Base-by-base conservation (phyloP, 2,329 filamentous ascomycete species). In the Hypoxylon sp. region DNA sequence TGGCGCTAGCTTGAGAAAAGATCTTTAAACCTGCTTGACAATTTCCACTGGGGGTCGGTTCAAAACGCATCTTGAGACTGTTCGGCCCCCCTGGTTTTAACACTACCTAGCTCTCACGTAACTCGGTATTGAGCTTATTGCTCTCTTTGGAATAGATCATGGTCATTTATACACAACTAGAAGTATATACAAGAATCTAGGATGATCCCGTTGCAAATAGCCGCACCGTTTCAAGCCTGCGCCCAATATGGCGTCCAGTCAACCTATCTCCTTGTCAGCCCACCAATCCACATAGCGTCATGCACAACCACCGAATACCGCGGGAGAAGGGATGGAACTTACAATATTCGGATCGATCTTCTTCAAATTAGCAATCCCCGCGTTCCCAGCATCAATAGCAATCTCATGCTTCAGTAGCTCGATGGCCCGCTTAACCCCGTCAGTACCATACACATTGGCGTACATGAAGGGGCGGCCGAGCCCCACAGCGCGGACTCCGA, bases 401-500 rank as follows among this genome's bases (percentile, higher is more conserved):
- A 85, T 74, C 76, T 85, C 83, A 53, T 78, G 74, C 77, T 82
- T 84, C 62, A 85, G 74, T 3, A 85, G 77, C 17, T 80, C 67
- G 51, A 84, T 80, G 1, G 77, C 79, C 67, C 77, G 78, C 59
- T 73, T 70, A 0, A 86, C 83, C 34, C 84, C 84, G 3, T 78
- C 77, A 30, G 76, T 74, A 5, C 84, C 84, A 67, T 82, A 86
- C 17, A 81, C 75, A 69, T 85, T 85, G 14, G 82, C 79, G 70
- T 79, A 86, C 82, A 86, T 83, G 67, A 83, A 78, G 7, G 81
- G 78, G 13, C 83, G 73, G 9, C 82, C 83, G 3, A 86, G 65
- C 17, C 83, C 74, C n/a, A 80, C 77, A 23, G 75, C 77, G 5
- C 70, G 68, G 5, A 78, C 79, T 6, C 79, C 78, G 6, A 79